Percentiles rank a stretch among this genome's conserved stretches.
Evolutionary conservation across 805 yeast species (phyloP).

Genomic region (Wickerhamiella sergipiensis): DNA sequence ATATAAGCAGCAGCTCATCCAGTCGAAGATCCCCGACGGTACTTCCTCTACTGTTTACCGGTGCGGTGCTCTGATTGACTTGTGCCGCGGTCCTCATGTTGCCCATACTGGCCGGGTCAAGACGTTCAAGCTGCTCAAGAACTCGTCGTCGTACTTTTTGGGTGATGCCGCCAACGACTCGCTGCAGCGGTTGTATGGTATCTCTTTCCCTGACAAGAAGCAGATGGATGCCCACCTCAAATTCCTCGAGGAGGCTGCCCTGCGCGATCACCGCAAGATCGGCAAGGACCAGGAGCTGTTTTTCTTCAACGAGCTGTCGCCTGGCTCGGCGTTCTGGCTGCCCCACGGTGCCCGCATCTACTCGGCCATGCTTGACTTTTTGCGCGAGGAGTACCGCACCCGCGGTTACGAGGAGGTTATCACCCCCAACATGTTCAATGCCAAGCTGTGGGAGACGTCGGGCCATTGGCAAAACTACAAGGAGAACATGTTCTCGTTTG

Average conservation of each 20-base stretch:
- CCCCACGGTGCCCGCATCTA: slow-evolving; percentile 99
- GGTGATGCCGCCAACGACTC: slow-evolving; percentile 92
- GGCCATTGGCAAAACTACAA: slow-evolving; percentile 98
- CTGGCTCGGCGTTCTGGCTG: slow-evolving; percentile 97
- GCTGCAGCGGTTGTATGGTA: slow-evolving; percentile 93
- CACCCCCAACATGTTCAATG: slow-evolving; percentile 96
- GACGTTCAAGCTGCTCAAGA: slow-evolving; percentile 85
- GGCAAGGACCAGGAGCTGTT: slow-evolving; percentile 95
- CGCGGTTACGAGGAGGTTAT: slow-evolving; percentile 98
- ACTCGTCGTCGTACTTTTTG: slow-evolving; percentile 89
- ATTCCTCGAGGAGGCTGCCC: slow-evolving; percentile 89
- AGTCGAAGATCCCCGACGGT: slow-evolving; percentile 86
- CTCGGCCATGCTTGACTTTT: slow-evolving; percentile 65
- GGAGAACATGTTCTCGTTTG: slow-evolving; percentile 94
- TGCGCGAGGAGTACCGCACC: slow-evolving; percentile 73
- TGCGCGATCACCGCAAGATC: slow-evolving; percentile 83
- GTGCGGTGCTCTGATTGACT: slow-evolving; percentile 93
- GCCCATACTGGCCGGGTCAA: slow-evolving; percentile 96
- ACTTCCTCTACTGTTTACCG: slow-evolving; percentile 93
- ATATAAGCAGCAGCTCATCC: slow-evolving; percentile 79
- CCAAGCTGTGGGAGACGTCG: slow-evolving; percentile 95
- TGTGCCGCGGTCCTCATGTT: slow-evolving; percentile 95
- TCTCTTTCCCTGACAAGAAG: slow-evolving; percentile 96
- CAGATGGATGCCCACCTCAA: slow-evolving; percentile 88
- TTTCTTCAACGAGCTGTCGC: slow-evolving; percentile 91